Evolutionary conservation across 805 yeast genomes (phyloP).

Genomic region (Lipomyces yamanashiensis): DNA sequence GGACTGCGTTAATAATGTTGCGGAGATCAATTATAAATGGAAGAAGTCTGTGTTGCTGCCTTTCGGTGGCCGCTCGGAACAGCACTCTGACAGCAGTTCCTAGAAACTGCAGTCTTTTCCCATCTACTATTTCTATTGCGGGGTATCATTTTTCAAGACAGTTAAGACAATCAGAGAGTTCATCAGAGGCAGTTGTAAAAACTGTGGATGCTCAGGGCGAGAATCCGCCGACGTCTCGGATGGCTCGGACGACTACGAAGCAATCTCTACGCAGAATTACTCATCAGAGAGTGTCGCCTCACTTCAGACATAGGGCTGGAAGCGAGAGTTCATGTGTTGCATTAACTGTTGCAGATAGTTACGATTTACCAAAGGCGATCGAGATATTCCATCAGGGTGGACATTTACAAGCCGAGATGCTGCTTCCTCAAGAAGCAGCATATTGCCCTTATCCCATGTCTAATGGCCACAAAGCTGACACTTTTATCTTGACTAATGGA

Average conservation of each 20-base stretch:
- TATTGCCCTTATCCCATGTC: conserved; percentile 52
- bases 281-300: conserved; percentile 16
- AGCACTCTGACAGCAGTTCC: background rate
- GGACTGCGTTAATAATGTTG: background rate
- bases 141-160: background rate
- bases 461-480: conserved; percentile 52
- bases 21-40: conserved; percentile 2
- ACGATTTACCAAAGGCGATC: conserved; percentile 58
- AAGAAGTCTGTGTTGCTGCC: background rate
- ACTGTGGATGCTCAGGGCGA: background rate
- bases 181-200: background rate
- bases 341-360: conserved; percentile 53
- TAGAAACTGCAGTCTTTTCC: background rate
- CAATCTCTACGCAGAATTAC: conserved; percentile 34
- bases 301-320: background rate
- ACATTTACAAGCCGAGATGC: conserved; percentile 45
- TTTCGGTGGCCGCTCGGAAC: background rate
- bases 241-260: conserved; percentile 27
- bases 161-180: background rate
- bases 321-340: conserved; percentile 23
- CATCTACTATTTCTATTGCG: background rate
- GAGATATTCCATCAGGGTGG: conserved; percentile 49
- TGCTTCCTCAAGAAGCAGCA: conserved; percentile 73
- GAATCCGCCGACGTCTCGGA: conserved; percentile 11
- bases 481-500: conserved; percentile 75